A percentile compares a stretch with the other conserved stretches of the same genome.
Conservation (phyloP, 164 flowering plant species). For the Nymphaea colorata region DNA sequence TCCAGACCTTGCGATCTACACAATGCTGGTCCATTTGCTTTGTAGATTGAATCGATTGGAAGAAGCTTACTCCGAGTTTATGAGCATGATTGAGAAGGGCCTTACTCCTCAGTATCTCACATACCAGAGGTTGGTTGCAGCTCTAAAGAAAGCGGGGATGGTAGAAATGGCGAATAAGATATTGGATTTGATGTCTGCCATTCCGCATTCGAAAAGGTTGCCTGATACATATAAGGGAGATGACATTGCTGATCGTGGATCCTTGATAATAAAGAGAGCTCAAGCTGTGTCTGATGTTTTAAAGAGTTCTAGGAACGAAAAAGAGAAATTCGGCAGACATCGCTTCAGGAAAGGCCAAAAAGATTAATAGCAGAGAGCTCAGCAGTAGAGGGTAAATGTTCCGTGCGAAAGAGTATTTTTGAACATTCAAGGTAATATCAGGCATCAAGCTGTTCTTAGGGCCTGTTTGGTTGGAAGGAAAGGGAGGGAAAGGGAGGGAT, state of each 20-base stretch:
- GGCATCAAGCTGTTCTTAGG: too few relatives aligned
- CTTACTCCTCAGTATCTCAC: conserved; percentile 54
- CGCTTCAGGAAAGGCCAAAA: conserved; percentile 23
- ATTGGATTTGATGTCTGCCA: conserved; percentile 36
- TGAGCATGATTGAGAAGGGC: conserved; percentile 66
- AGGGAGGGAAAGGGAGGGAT: too few relatives aligned
- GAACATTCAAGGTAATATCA: too few relatives aligned
- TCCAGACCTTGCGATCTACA: conserved; percentile 52
- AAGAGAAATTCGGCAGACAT: conserved; percentile 17
- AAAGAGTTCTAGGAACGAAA: conserved; percentile 39
- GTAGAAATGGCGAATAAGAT: conserved; percentile 30
- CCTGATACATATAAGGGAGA: conserved; percentile 34
- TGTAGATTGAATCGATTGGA: conserved; percentile 46
- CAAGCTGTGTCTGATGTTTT: conserved; percentile 46
- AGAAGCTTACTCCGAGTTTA: conserved; percentile 52
- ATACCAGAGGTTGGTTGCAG: conserved; percentile 36
- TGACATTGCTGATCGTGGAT: conserved; percentile 17
- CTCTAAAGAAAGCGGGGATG: conserved; percentile 43
- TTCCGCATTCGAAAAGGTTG: conserved; percentile 48
- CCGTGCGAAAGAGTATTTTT: too few relatives aligned
- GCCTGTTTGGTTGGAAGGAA: too few relatives aligned
- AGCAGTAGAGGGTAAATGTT: too few relatives aligned
- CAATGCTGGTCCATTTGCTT: conserved; percentile 72
- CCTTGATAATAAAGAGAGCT: conserved; percentile 42
- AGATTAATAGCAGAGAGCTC: neutral